phyloP scores from a whole-genome alignment of 305 asterid species.

The Ilex paraguariensis region DNA sequence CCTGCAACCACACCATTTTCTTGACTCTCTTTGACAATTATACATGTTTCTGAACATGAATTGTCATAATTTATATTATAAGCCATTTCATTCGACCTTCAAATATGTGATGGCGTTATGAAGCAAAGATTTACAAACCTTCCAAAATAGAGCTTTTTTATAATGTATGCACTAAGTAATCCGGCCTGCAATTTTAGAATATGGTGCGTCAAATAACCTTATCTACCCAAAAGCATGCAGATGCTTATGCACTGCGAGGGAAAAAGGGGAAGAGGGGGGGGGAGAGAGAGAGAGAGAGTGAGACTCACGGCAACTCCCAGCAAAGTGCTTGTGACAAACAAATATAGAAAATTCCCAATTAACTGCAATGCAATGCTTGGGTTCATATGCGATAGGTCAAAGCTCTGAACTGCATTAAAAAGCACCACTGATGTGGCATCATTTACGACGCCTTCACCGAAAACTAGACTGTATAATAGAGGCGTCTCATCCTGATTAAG shows the following conservation, averaged over 20 bases:
- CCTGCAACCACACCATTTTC: not conserved
- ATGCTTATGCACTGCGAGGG: constrained; percentile 8
- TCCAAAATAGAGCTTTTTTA: constrained; percentile 91
- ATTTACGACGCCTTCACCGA: constrained; percentile 98
- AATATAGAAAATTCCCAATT: constrained; percentile 67
- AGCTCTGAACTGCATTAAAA: constrained; percentile 88
- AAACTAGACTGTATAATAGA: constrained; percentile 87
- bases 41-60: not conserved
- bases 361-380: constrained; percentile 48
- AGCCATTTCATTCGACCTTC: not conserved
- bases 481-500: constrained; percentile 97
- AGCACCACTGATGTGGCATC: constrained; percentile 97
- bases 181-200: constrained; percentile 58
- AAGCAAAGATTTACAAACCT: constrained; percentile 46
- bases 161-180: constrained; percentile 80
- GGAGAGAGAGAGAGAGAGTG: constrained; percentile 10
- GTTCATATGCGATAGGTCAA: constrained; percentile 71
- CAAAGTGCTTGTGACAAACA: constrained; percentile 71
- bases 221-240: constrained; percentile 9
- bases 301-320: constrained; percentile 76
- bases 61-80: not conserved
- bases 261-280: not conserved
- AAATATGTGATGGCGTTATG: not conserved
- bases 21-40: not conserved
- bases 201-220: constrained; percentile 10